Evolutionary conservation across 148 eudicot genomes (phyloP), one percentile per base, ranked within the genome.

Genomic region (Linanthus parryae): DNA sequence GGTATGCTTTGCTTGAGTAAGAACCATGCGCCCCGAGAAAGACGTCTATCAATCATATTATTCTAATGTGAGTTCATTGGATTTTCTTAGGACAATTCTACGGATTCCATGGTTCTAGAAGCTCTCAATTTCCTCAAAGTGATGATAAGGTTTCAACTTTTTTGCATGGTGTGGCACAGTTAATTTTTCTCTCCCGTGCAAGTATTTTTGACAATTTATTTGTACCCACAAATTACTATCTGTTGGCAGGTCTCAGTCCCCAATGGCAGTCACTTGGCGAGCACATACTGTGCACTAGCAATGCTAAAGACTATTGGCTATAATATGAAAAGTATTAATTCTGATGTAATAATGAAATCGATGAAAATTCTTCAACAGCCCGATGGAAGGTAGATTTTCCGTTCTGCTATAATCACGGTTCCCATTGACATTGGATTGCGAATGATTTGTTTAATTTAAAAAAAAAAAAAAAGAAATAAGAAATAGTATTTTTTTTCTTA

Each of bases 71-170:
- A 34, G 28, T 14, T 41, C 36, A 31, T 28, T 53, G 33, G 14
- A 37, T 40, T 74, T 48, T 18, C 41, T 37, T 73, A 90, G 97
- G 86, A 33, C 77, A 91, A 62, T 86, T 83, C 59, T 86, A 72
- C 63, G 98, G 98, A 48, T 91, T 91, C 66, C 74, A 69, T 74
- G 95, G 98, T 52, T 91, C 98, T 11, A 81, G 80, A 63, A 86
- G 87, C 52, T 83, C 94, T 29, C 95, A 86, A 48, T 86, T 74
- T 67, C 66, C 76, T 27, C 35, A 65, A 48, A 57, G 64, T 59
- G 67, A 60, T 68, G 52, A 66, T 45, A 72, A 52, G 78, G 97
- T 91, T 70, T n/a, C n/a, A n/a, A n/a, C n/a, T n/a, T n/a, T n/a
- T n/a, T n/a, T n/a, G n/a, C n/a, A n/a, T n/a, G n/a, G n/a, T n/a